Percentiles rank a stretch among this genome's conserved stretches.
Conservation (phyloP, 306 rosid species). For the Prunus salicina region DNA sequence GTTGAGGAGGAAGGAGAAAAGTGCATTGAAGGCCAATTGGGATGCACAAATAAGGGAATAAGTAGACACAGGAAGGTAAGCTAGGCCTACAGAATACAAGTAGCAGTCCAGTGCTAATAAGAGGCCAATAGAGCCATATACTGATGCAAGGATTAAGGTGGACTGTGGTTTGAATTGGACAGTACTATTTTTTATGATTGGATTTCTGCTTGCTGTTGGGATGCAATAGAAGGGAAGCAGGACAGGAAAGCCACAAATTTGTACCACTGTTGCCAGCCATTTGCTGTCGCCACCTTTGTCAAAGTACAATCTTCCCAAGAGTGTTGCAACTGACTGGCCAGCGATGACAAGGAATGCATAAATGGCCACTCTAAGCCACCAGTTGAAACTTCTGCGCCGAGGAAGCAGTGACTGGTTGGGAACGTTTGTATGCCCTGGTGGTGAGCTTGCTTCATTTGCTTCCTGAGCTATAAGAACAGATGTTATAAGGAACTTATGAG, state of each 20-base stretch:
- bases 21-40: conserved; percentile 50
- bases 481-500: not conserved
- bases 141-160: not conserved
- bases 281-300: conserved; percentile 37
- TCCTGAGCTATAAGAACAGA: conserved; percentile 1
- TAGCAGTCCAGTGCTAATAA: conserved; percentile 16
- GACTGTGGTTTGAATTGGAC: conserved; percentile 13
- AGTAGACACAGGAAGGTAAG: conserved; percentile 49
- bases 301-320: conserved; percentile 37
- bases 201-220: conserved; percentile 16
- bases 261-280: conserved; percentile 34
- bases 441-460: conserved; percentile 4
- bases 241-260: conserved; percentile 37
- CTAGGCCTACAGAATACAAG: conserved; percentile 33
- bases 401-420: not conserved
- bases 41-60: conserved; percentile 41
- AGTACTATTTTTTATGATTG: not conserved
- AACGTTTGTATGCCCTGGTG: not conserved
- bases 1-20: conserved; percentile 59
- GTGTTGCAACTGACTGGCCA: conserved; percentile 32
- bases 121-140: conserved; percentile 34
- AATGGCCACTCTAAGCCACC: conserved; percentile 30
- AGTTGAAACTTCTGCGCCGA: not conserved
- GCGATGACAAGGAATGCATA: conserved; percentile 16
- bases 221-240: conserved; percentile 29